These are phyloP conservation scores for Phytophthora melonis DNA, from an alignment of 352 stramenopile species.

Conservation along the genomic window DNA sequence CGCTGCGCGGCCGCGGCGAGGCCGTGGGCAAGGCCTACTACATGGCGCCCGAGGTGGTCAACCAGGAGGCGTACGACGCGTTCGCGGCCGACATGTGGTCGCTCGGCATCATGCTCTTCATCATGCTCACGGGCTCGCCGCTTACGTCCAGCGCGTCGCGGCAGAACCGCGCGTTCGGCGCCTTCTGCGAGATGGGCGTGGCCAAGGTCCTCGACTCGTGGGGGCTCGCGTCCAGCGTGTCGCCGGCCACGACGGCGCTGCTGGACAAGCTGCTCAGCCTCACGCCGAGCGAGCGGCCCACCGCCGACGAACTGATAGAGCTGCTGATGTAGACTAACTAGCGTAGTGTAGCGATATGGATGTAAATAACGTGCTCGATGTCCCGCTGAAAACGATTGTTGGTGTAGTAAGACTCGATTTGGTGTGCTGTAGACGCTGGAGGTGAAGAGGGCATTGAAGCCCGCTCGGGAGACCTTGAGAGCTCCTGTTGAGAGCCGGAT, in stretches of 20 bases:
- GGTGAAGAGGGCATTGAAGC: too few species aligned
- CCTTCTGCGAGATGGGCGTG: conserved; percentile 50
- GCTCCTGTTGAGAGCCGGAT: neutral
- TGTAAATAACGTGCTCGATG: too few species aligned
- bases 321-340: conserved; percentile 25
- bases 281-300: conserved; percentile 10
- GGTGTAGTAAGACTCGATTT: too few species aligned
- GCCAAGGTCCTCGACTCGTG: conserved; percentile 59
- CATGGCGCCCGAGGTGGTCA: conserved; percentile 44
- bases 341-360: too few species aligned
- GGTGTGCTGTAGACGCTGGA: too few species aligned
- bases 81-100: conserved; percentile 79
- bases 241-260: conserved; percentile 2
- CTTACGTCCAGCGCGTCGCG: conserved; percentile 40
- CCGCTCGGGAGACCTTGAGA: too few species aligned
- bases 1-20: conserved; percentile 24
- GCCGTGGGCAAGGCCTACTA: conserved; percentile 41
- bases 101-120: conserved; percentile 84
- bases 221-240: conserved; percentile 40
- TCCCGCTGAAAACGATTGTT: too few species aligned
- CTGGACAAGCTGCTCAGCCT: conserved; percentile 21
- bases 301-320: conserved; percentile 21
- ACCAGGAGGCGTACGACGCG: conserved; percentile 46
- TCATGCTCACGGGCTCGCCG: conserved; percentile 73
- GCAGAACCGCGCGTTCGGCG: conserved; percentile 47